Evolutionary conservation across 306 rosid genomes (phyloP), one percentile per base, ranked within the genome.

Genomic region (Trichosanthes truncata): DNA sequence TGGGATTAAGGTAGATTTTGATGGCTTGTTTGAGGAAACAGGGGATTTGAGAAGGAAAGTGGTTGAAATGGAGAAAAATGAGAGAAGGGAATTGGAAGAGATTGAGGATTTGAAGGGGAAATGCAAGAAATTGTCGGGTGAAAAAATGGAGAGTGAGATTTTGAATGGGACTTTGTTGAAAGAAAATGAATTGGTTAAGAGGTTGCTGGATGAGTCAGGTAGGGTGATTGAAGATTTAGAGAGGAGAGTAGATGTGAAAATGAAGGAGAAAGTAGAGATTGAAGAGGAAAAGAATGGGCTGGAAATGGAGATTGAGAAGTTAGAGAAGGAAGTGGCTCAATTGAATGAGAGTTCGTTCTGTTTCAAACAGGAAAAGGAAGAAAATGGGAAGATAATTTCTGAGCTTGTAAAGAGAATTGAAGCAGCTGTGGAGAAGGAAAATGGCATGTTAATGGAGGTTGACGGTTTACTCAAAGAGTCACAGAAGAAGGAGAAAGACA

Each of bases 181-280:
- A 9, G 96, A 88, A 3, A 87, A 82, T 29, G 91, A 84, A 53
- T 78, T 79, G 41, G 83, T 79, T 14, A 36, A 74, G 89, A 86
- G 46, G 81, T 79, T 84, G 9, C 80, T 73, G 33, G 80, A 14
- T 1, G 91, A 85, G 51, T 82, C 80, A 0, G 81, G 52, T 31
- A 18, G 20, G 55, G 76, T 79, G 9, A 60, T 85, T 48, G 88
- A 53, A 15, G 82, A 61, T 31, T 82, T 90, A 86, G 87, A 61
- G 84, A 85, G 67, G 15, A 82, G 85, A 82, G 76, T 85, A 79
- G 84, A 76, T 1, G 48, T 5, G 68, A 72, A 75, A 68, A 63
- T 1, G 31, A 91, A 78, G 76, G 93, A 82, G 79, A 94, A 83
- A 78, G 21, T 60, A 15, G 90, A 80, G 84, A 18, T 59, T 76